phyloP scores from a whole-genome alignment of 2,329 filamentous ascomycete genomes.

The Ascochyta rabiei region DNA sequence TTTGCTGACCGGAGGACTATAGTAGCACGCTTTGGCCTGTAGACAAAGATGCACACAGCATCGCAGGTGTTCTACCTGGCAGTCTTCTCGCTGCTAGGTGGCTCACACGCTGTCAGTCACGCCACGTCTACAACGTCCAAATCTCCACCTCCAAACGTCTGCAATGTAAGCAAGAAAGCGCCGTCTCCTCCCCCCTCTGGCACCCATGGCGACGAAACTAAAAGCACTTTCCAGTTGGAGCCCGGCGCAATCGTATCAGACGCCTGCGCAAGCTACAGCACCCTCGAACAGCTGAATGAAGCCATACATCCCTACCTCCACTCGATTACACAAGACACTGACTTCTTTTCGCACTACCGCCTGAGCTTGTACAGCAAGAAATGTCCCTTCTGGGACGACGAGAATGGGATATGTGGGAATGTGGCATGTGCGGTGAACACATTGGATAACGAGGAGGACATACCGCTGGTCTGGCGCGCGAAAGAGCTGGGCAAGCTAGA shows the following conservation, averaged over 20 bases:
- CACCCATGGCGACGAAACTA: constrained; percentile 37
- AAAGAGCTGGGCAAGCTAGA: constrained; percentile 91
- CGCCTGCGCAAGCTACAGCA: constrained; percentile 91
- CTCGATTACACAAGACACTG: constrained; percentile 82
- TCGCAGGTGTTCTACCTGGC: constrained; percentile 66
- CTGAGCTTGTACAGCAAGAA: constrained; percentile 92
- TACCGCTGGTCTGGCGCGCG: constrained; percentile 88
- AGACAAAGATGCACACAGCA: constrained; percentile 57
- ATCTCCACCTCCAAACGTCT: constrained; percentile 55
- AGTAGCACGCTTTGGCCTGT: constrained; percentile 18
- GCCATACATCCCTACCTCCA: constrained; percentile 77
- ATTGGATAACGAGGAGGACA: constrained; percentile 91
- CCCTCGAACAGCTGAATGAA: constrained; percentile 82
- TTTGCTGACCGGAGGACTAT: constrained; percentile 42
- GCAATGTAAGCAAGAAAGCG: constrained; percentile 58
- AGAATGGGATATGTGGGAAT: constrained; percentile 93
- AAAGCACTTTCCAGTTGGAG: constrained; percentile 70
- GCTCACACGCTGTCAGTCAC: constrained; percentile 52
- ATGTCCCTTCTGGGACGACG: constrained; percentile 96
- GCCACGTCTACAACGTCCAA: constrained; percentile 47
- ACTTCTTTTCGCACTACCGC: constrained; percentile 98
- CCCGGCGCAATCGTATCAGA: constrained; percentile 89
- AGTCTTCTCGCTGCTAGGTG: constrained; percentile 63
- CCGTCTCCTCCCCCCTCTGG: constrained; percentile 25
- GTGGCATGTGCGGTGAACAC: constrained; percentile 96